Base-by-base conservation (phyloP, 768 basidiomycete species). In the Phanerodontia chrysosporium region DNA sequence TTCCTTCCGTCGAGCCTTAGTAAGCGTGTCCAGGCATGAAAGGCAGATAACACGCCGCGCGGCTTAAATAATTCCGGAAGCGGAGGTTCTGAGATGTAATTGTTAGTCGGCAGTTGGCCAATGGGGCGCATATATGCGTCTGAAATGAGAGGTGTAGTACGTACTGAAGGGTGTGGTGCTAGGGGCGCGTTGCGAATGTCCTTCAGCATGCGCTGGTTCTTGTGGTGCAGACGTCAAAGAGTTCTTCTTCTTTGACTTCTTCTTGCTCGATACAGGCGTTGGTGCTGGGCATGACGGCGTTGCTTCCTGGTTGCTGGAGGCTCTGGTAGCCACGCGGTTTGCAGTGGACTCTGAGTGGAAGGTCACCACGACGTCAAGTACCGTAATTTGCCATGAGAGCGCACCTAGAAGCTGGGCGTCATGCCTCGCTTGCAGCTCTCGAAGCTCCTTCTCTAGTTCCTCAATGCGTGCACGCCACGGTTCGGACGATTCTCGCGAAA, bases 21-120 rank as follows among this genome's bases (percentile, higher is more conserved):
- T 21, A 12, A 59, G 58, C 1, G 45, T 22, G 25, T 59, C 58
- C 27, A 59, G 58, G 16, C 27, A 12, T 59, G 39, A 25, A 59
- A n/a, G 24, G 51, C 18, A 3, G 51, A 5, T 6, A 59, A 30
- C 22, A 59, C 30, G 6, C 53, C 10, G 32, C 21, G 4, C 29
- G 49, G n/a, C 14, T 30, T n/a, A 6, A 30, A 51, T 13, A 51
- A 22, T 10, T 30, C 49, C 14, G 18, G 29, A 14, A 14, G 12
- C 9, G 21, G 12, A 21, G 22, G 30, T 10, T 51, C 49, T 51
- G 49, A 9, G 28, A 2, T 27, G 18, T 7, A 30, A 14, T 30
- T 7, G 29, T 29, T 28, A 30, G 18, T 51, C 49, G 49, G 30
- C 29, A 13, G 5, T 51, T 9, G 1, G n/a, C n/a, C n/a, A n/a